These are phyloP conservation scores for Exidia glandulosa DNA, from an alignment of 768 basidiomycete species.

Conservation along the genomic window DNA sequence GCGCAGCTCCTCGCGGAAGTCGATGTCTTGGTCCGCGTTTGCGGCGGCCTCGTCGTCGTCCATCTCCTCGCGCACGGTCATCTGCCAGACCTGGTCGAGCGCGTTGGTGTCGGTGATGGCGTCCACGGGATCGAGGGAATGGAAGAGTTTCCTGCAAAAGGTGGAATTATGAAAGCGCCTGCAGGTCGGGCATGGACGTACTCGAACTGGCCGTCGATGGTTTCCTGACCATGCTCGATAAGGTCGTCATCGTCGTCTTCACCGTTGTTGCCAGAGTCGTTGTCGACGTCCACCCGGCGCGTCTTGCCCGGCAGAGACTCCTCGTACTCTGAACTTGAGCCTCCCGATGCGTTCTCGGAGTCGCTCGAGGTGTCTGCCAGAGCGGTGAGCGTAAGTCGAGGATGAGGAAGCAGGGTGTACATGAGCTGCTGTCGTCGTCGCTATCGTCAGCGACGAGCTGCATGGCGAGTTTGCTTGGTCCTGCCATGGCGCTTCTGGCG, in stretches of 20 bases:
- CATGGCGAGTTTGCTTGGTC: too few relatives aligned
- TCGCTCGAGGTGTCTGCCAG: too few relatives aligned
- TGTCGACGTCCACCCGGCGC: too few relatives aligned
- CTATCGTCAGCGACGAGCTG: neutral
- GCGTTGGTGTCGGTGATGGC: conserved; percentile 31
- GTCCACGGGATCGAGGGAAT: conserved; percentile 48
- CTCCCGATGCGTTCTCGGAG: neutral
- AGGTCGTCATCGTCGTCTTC: neutral
- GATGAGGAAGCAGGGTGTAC: neutral
- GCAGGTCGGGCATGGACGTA: conserved; percentile 25
- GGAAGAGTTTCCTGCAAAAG: conserved; percentile 48
- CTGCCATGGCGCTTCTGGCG: neutral
- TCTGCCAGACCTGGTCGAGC: conserved; percentile 62
- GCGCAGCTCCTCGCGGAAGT: conserved; percentile 65
- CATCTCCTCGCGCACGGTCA: conserved; percentile 41
- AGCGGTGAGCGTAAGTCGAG: neutral
- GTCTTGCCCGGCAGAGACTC: too few relatives aligned
- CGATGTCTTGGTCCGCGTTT: too few relatives aligned
- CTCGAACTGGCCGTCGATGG: conserved; percentile 50
- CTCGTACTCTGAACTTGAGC: neutral
- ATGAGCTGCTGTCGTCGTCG: neutral
- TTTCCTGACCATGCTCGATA: conserved; percentile 13
- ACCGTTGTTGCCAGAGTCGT: too few relatives aligned
- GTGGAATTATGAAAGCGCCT: neutral
- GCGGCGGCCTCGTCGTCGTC: conserved; percentile 26